Conservation (phyloP, 1,139 yeast species). For the Trichomonascaceae sp. region DNA sequence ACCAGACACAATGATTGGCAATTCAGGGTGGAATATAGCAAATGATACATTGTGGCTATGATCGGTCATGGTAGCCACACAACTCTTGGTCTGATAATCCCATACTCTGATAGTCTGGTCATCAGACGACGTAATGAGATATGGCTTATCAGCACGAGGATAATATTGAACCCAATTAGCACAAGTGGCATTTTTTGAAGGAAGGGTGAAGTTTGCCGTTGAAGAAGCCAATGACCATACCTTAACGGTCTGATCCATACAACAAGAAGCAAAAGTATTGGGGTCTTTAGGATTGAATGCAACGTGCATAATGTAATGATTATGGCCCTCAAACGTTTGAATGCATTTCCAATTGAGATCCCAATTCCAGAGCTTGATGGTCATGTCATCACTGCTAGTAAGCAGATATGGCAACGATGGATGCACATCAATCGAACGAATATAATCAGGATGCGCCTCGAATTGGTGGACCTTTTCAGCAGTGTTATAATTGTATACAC, state of each 20-base stretch:
- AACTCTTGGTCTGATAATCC: slow-evolving; percentile 96
- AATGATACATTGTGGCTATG: slow-evolving; percentile 92
- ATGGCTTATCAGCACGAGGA: slow-evolving; percentile 96
- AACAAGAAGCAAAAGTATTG: slow-evolving; percentile 94
- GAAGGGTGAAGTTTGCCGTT: slow-evolving; percentile 85
- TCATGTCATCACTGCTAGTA: slow-evolving; percentile 88
- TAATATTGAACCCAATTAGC: slow-evolving; percentile 95
- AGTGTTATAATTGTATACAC: slow-evolving; percentile 92
- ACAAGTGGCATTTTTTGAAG: slow-evolving; percentile 88
- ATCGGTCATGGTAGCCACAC: slow-evolving; percentile 91
- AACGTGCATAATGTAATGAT: slow-evolving; percentile 89
- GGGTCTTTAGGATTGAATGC: slow-evolving; percentile 97
- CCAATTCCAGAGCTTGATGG: slow-evolving; percentile 96
- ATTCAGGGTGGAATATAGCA: slow-evolving; percentile 94
- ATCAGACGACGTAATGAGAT: slow-evolving; percentile 86
- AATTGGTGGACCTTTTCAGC: slow-evolving; percentile 91
- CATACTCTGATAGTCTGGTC: slow-evolving; percentile 86
- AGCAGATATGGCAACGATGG: slow-evolving; percentile 85
- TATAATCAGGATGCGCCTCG: slow-evolving; percentile 97
- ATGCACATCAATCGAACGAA: slow-evolving; percentile 88
- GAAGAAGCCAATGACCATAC: slow-evolving; percentile 92
- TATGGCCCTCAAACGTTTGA: slow-evolving; percentile 92
- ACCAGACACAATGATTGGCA: slow-evolving; percentile 82
- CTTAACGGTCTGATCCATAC: slow-evolving; percentile 92
- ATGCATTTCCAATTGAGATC: slow-evolving; percentile 85